These are phyloP conservation scores for Neurospora sp. DNA, from an alignment of 495 filamentous ascomycete species.

Conservation along the genomic window DNA sequence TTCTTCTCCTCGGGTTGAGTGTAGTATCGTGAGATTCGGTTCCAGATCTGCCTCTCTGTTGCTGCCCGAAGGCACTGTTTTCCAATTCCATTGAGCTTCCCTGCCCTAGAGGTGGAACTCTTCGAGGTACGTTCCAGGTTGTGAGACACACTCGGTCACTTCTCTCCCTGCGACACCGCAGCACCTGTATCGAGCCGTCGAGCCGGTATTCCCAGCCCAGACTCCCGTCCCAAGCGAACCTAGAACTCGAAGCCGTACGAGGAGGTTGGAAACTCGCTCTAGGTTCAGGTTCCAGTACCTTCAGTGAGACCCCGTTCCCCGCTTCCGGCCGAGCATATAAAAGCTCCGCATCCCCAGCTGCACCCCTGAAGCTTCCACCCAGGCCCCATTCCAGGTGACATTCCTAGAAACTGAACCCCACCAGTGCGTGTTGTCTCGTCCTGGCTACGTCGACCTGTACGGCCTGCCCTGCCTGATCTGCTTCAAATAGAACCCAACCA, in stretches of 20 bases:
- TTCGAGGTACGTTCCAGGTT: not conserved
- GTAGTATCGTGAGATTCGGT: not conserved
- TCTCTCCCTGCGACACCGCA: not conserved
- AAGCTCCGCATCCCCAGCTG: not conserved
- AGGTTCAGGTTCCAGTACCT: not conserved
- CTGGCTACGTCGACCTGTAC: not conserved
- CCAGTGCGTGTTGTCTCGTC: not conserved
- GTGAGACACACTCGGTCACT: not conserved
- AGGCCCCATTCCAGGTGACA: not conserved
- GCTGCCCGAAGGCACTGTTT: not conserved
- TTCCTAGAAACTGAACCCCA: not conserved
- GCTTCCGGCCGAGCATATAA: not conserved
- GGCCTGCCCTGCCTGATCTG: not conserved
- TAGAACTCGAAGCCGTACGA: not conserved
- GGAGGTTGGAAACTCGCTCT: not conserved
- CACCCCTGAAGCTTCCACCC: not conserved
- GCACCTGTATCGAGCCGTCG: not conserved
- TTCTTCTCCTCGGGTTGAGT: not conserved
- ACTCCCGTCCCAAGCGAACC: not conserved
- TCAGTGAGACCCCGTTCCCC: not conserved
- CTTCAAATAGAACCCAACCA: not conserved
- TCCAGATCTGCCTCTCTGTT: not conserved
- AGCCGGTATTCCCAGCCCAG: not conserved
- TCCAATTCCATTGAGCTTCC: not conserved
- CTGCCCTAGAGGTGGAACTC: not conserved